Percentiles rank a stretch among this genome's conserved stretches.
phyloP scores from a whole-genome alignment of 768 basidiomycete species.

The Agaricus subrufescens region DNA sequence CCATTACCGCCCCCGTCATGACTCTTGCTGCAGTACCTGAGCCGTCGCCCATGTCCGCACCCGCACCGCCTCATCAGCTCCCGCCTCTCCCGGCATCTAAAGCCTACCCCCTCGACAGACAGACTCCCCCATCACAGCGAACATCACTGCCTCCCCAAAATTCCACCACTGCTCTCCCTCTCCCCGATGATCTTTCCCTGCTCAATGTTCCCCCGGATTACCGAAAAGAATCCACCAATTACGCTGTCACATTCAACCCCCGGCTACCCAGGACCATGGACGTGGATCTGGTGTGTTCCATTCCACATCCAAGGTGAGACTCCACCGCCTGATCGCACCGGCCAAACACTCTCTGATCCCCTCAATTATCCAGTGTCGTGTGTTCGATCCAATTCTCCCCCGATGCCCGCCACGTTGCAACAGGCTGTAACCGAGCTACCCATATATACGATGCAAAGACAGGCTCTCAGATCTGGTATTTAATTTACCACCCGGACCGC shows the following conservation, averaged over 20 bases:
- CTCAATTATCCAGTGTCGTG: conserved; percentile 32
- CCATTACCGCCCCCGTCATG: background rate
- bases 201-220: conserved; percentile 43
- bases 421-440: conserved; percentile 93
- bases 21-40: background rate
- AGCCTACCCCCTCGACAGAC: background rate
- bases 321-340: conserved; percentile 1
- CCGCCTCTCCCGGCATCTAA: background rate
- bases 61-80: background rate
- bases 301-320: conserved; percentile 76
- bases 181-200: conserved; percentile 37
- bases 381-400: conserved; percentile 95
- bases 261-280: conserved; percentile 68
- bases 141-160: background rate
- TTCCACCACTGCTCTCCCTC: conserved; percentile 1
- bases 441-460: conserved; percentile 94
- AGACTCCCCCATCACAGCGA: background rate
- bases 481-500: background rate
- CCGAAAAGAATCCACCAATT: conserved; percentile 70
- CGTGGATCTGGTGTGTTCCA: conserved; percentile 70
- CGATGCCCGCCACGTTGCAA: conserved; percentile 90
- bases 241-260: conserved; percentile 83
- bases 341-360: background rate
- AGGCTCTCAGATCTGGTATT: conserved; percentile 79
- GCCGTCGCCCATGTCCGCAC: background rate